These are phyloP conservation scores for Melaleuca quinquenervia DNA, from an alignment of 345 rosid species.

Conservation along the genomic window DNA sequence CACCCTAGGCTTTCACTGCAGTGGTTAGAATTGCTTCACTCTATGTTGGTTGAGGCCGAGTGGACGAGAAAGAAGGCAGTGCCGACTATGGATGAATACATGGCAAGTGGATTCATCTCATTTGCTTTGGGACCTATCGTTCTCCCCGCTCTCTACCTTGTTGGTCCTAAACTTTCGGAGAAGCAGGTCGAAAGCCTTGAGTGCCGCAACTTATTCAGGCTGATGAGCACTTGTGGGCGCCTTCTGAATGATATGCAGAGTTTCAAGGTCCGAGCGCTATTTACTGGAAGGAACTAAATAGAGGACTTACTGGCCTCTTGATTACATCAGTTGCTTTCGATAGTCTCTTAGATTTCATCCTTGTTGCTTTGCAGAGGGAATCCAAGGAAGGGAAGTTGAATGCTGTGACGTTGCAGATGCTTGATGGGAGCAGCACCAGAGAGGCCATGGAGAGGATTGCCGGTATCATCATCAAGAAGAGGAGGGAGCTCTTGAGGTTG, in stretches of 20 bases:
- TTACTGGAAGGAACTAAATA: not conserved
- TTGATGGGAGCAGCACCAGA: slow-evolving; percentile 16
- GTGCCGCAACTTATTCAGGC: slow-evolving; percentile 28
- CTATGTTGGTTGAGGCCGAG: slow-evolving; percentile 54
- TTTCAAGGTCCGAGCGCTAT: slow-evolving; percentile 34
- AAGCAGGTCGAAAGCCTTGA: slow-evolving; percentile 25
- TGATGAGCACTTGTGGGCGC: slow-evolving; percentile 76
- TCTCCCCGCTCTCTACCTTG: slow-evolving; percentile 64
- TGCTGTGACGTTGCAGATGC: slow-evolving; percentile 45
- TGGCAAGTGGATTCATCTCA: slow-evolving; percentile 52
- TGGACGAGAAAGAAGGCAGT: slow-evolving; percentile 41
- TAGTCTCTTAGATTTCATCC: not conserved
- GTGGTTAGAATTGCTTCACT: slow-evolving; percentile 76
- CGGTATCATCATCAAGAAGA: slow-evolving; percentile 10
- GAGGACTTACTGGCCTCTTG: not conserved
- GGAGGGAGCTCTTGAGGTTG: slow-evolving; percentile 35
- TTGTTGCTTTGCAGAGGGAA: slow-evolving; percentile 44
- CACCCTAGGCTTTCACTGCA: slow-evolving; percentile 10
- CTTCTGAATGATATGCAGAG: slow-evolving; percentile 69
- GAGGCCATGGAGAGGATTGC: slow-evolving; percentile 27
- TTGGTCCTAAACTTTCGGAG: slow-evolving; percentile 58
- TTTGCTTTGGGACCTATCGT: slow-evolving; percentile 82
- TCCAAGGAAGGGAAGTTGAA: slow-evolving; percentile 62
- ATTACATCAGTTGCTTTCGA: not conserved
- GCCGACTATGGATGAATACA: slow-evolving; percentile 61